Conservation (phyloP, 78 protist genomes). For the Trichosphaerium sp. region DNA sequence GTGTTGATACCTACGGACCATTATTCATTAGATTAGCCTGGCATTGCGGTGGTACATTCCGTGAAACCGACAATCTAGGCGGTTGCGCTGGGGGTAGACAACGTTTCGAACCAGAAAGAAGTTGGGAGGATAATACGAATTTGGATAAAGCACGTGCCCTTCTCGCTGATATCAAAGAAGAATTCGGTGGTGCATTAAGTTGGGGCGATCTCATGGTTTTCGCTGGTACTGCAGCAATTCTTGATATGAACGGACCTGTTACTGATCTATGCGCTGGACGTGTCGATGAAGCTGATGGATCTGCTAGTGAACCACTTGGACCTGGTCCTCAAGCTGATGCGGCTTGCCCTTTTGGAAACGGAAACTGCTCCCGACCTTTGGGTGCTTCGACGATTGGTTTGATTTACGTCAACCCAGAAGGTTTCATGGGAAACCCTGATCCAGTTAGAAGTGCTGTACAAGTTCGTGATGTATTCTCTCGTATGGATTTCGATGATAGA, state of each 20-base stretch:
- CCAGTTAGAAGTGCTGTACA: no score
- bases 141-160: not conserved
- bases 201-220: not conserved
- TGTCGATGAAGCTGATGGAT: not conserved
- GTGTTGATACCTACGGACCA: no score
- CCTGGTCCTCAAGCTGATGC: conserved; percentile 5
- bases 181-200: not conserved
- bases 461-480: no score
- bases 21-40: conserved; percentile 1
- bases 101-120: not conserved
- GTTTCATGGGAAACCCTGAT: conserved; percentile 5
- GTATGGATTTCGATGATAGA: no score
- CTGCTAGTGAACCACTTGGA: not conserved
- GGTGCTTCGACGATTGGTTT: conserved; percentile 1
- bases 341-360: not conserved
- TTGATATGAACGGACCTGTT: not conserved
- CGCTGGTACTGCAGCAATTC: not conserved
- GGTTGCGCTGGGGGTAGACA: not conserved
- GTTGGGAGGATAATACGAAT: no score
- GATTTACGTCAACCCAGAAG: no score
- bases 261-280: not conserved
- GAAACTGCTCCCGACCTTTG: conserved; percentile 2
- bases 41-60: conserved; percentile 6
- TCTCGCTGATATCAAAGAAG: not conserved
- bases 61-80: not conserved